Conservation (phyloP, 768 basidiomycete species). For the Suillus ampliporus region DNA sequence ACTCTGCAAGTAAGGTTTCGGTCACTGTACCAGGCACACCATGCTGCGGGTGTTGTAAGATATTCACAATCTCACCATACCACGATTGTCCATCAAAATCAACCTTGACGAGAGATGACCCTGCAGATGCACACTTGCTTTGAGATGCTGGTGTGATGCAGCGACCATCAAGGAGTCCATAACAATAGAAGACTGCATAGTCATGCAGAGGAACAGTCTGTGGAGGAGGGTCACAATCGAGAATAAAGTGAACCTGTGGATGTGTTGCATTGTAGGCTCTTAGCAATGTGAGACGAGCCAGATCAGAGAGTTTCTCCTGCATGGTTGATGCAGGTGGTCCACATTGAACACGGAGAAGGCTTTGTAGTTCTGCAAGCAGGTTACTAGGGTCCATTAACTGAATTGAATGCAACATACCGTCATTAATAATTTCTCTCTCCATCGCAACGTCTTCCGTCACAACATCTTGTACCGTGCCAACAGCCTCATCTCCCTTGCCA, state of each 20-base stretch:
- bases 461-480: slow-evolving; percentile 23
- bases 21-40: slow-evolving; percentile 3
- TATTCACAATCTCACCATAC: slow-evolving; percentile 19
- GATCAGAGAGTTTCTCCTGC: not conserved
- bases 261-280: not conserved
- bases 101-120: slow-evolving; percentile 21
- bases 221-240: not conserved
- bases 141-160: slow-evolving; percentile 17
- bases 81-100: not conserved
- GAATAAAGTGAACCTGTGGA: not conserved
- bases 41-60: slow-evolving; percentile 24
- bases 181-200: slow-evolving; percentile 1
- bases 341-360: not conserved
- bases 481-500: slow-evolving; percentile 6
- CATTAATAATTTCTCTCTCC: not conserved
- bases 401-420: too few relatives aligned
- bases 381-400: too few relatives aligned
- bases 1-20: slow-evolving; percentile 9
- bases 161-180: slow-evolving; percentile 22
- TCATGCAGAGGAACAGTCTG: slow-evolving; percentile 8
- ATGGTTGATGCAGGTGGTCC: not conserved
- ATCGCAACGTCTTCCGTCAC: slow-evolving; percentile 18
- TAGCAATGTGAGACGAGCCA: not conserved
- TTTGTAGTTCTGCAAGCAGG: not conserved
- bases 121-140: slow-evolving; percentile 11